Evolutionary conservation across 768 basidiomycete genomes (phyloP).

Genomic region (Pulveroboletus sp.): DNA sequence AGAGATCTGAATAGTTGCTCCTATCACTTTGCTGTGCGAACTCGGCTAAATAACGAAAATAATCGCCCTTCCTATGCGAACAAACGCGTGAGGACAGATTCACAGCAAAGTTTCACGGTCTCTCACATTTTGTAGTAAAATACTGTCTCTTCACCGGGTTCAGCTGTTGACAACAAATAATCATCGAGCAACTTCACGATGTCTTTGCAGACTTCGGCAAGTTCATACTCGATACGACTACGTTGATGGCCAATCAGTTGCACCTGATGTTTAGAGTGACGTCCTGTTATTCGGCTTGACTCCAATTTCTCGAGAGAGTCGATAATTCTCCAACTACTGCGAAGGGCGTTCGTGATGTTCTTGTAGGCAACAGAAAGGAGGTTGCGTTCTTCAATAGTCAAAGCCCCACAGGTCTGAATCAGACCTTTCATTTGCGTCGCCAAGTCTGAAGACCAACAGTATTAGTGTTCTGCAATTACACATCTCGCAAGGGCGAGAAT

Average conservation of each 20-base stretch:
- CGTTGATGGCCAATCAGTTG: conserved; percentile 68
- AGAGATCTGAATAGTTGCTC: conserved; percentile 63
- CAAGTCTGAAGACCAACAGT: conserved; percentile 49
- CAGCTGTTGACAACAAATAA: conserved; percentile 56
- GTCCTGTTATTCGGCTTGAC: conserved; percentile 29
- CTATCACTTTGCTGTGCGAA: conserved; percentile 71
- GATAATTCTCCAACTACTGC: conserved; percentile 81
- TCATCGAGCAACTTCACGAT: conserved; percentile 66
- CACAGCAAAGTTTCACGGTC: background rate
- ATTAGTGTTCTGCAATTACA: conserved; percentile 4
- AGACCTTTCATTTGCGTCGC: conserved; percentile 75
- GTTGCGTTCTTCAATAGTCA: conserved; percentile 83
- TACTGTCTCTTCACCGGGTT: conserved; percentile 75
- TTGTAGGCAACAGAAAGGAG: conserved; percentile 88
- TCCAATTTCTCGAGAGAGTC: conserved; percentile 69
- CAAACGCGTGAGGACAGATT: conserved; percentile 7
- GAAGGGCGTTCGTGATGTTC: conserved; percentile 78
- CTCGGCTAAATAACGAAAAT: conserved; percentile 88
- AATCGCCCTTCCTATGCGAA: conserved; percentile 71
- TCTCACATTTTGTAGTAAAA: conserved; percentile 87
- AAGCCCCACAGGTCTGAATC: conserved; percentile 59
- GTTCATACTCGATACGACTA: conserved; percentile 70
- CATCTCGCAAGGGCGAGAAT: background rate
- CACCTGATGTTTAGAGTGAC: conserved; percentile 40
- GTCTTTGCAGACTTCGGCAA: conserved; percentile 74